Conservation (phyloP, 2,329 filamentous ascomycete genomes). For the Sporothrix luriei region DNA sequence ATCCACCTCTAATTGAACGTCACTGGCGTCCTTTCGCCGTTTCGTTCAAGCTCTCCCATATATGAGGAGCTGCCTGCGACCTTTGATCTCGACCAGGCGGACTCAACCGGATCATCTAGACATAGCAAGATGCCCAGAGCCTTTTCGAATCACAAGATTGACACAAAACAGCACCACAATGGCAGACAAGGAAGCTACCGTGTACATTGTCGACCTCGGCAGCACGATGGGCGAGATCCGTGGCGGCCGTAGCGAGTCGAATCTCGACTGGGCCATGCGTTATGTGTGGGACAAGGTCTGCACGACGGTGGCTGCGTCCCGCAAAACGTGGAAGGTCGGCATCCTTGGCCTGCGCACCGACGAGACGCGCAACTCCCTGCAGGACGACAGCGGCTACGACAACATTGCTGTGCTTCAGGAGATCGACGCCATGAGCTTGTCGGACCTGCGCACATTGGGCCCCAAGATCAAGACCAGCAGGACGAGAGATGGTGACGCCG, state of each 20-base stretch:
- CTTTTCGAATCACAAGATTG: background rate
- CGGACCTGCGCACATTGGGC: constrained; percentile 67
- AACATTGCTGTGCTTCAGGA: constrained; percentile 81
- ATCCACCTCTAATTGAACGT: constrained; percentile 28
- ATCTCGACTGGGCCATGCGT: constrained; percentile 85
- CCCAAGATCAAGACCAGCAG: constrained; percentile 66
- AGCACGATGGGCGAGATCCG: constrained; percentile 76
- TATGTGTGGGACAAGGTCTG: constrained; percentile 96
- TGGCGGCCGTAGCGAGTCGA: constrained; percentile 71
- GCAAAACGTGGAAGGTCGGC: constrained; percentile 75
- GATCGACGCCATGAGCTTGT: constrained; percentile 62
- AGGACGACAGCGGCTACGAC: constrained; percentile 72
- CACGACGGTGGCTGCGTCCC: constrained; percentile 65
- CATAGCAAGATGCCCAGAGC: background rate
- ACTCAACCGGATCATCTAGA: background rate
- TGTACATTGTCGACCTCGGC: constrained; percentile 90
- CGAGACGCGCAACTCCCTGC: constrained; percentile 66
- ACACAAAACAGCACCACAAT: constrained; percentile 51
- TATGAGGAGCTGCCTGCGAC: background rate
- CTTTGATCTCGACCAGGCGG: background rate
- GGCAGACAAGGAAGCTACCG: constrained; percentile 89
- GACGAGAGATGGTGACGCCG: constrained; percentile 73
- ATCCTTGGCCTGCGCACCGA: constrained; percentile 84
- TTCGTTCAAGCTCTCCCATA: background rate
- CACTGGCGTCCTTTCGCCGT: constrained; percentile 1